Evolutionary conservation across 2,329 filamentous ascomycete species (phyloP), one percentile per base, ranked within the genome.

Genomic region (Fusarium phyllophilum): DNA sequence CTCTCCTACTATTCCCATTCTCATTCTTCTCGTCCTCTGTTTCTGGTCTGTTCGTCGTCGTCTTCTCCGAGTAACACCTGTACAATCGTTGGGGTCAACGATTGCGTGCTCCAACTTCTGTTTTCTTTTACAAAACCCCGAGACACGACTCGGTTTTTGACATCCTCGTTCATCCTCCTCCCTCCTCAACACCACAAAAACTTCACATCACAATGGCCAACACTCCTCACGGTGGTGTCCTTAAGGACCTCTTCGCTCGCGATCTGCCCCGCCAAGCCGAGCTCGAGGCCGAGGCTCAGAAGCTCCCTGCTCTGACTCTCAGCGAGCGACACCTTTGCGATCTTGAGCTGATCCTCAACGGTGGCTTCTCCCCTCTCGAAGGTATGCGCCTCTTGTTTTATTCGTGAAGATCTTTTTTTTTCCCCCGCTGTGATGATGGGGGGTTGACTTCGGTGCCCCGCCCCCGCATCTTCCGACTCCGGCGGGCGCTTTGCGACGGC

Each of bases 271-370:
- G 93, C 81, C 92, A 96, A 77, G 88, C 88, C 74, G 88, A 97
- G 86, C 93, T 99, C 73, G 86, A 87, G 64, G 90, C 89, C 52
- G 96, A 99, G 86, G 93, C 96, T 46, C 95, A 97, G 88, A 92
- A 82, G 38, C 91, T 98, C 51, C 94, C 95, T 42, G 93, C 96
- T 42, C 88, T 99, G 77, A 86, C 93, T 68, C 91, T 99, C 77
- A 93, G 90, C 58, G 96, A 99, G 89, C 92, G 96, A 80, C 96
- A 99, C 86, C 91, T 99, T 56, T 99, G 96, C 86, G 96, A 99
- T 89, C 89, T 99, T 77, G 96, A 99, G 86, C 86, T 99, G 85
- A 95, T 99, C 81, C 91, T 99, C 84, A 98, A 95, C 84, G 96
- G 96, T 82, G 96, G 96, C 76, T 99, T 99, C 88, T 98, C 95